phyloP scores from a whole-genome alignment of 2,329 filamentous ascomycete species.

The Thielaviopsis populi region DNA sequence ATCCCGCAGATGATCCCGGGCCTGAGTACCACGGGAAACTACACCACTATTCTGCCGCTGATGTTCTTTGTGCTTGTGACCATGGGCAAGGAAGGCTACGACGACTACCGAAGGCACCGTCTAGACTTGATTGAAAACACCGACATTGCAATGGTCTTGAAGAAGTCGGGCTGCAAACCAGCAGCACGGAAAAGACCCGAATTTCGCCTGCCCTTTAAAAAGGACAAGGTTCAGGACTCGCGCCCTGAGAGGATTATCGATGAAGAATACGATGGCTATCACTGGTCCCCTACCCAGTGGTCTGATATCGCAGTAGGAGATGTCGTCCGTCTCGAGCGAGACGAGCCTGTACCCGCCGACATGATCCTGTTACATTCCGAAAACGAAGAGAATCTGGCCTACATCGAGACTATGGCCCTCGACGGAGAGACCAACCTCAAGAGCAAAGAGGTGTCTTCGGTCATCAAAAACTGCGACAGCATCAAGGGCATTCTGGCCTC shows the following conservation, averaged over 20 bases:
- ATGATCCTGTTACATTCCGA: slow-evolving; percentile 62
- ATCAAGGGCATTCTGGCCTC: slow-evolving; percentile 39
- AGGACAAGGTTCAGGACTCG: slow-evolving; percentile 28
- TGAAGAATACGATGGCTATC: slow-evolving; percentile 44
- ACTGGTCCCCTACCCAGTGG: slow-evolving; percentile 39
- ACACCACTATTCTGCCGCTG: slow-evolving; percentile 59
- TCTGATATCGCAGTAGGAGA: slow-evolving; percentile 36
- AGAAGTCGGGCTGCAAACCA: slow-evolving; percentile 8
- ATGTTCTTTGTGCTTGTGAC: slow-evolving; percentile 67
- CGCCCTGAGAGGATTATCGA: slow-evolving; percentile 22
- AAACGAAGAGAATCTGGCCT: slow-evolving; percentile 66
- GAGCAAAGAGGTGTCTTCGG: slow-evolving; percentile 52
- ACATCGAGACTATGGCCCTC: slow-evolving; percentile 70
- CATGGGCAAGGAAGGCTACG: slow-evolving; percentile 73
- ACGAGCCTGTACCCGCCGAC: slow-evolving; percentile 74
- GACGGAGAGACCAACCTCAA: slow-evolving; percentile 76
- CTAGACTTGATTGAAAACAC: slow-evolving; percentile 71
- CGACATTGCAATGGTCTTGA: slow-evolving; percentile 30
- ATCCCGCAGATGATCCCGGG: slow-evolving; percentile 68
- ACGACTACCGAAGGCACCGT: slow-evolving; percentile 65
- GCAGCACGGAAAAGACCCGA: slow-evolving; percentile 2
- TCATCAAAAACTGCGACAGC: slow-evolving; percentile 41
- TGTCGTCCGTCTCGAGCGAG: slow-evolving; percentile 38
- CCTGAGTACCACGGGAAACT: slow-evolving; percentile 59
- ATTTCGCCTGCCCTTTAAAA: slow-evolving; percentile 13